These are phyloP conservation scores for Aspergillus sclerotioniger DNA, from an alignment of 495 filamentous ascomycete species.

Conservation along the genomic window DNA sequence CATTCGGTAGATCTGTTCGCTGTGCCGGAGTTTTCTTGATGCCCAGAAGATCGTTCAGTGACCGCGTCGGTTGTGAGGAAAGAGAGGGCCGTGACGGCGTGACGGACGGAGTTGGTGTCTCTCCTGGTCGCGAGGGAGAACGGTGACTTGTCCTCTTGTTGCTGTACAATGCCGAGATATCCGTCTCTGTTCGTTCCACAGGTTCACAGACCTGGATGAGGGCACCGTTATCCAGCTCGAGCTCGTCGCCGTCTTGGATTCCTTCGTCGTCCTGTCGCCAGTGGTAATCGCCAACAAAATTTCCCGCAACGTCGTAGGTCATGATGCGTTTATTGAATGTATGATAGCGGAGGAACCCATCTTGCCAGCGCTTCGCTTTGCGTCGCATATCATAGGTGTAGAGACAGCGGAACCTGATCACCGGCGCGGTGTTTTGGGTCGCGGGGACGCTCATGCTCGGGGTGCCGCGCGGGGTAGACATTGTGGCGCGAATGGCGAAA, in stretches of 20 bases:
- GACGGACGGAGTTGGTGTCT: slow-evolving; percentile 10
- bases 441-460: slow-evolving; percentile 31
- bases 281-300: slow-evolving; percentile 82
- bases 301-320: slow-evolving; percentile 79
- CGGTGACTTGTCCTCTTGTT: slow-evolving; percentile 46
- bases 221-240: slow-evolving; percentile 72
- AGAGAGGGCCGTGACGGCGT: slow-evolving; percentile 25
- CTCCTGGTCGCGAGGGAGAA: slow-evolving; percentile 23
- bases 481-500: slow-evolving; percentile 16
- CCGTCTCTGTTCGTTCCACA: slow-evolving; percentile 68
- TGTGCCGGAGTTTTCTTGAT: slow-evolving; percentile 50
- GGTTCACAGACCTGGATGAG: slow-evolving; percentile 77
- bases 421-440: slow-evolving; percentile 66
- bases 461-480: slow-evolving; percentile 34
- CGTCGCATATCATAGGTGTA: slow-evolving; percentile 80
- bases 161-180: slow-evolving; percentile 69
- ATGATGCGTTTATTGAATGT: slow-evolving; percentile 89
- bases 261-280: slow-evolving; percentile 65
- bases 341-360: slow-evolving; percentile 83
- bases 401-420: slow-evolving; percentile 78
- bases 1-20: slow-evolving; percentile 51
- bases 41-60: slow-evolving; percentile 57
- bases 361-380: slow-evolving; percentile 91
- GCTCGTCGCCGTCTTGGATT: slow-evolving; percentile 73
- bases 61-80: slow-evolving; percentile 38